phyloP scores from a whole-genome alignment of 257 asterid species.

The Jaltomata sinuosa region DNA sequence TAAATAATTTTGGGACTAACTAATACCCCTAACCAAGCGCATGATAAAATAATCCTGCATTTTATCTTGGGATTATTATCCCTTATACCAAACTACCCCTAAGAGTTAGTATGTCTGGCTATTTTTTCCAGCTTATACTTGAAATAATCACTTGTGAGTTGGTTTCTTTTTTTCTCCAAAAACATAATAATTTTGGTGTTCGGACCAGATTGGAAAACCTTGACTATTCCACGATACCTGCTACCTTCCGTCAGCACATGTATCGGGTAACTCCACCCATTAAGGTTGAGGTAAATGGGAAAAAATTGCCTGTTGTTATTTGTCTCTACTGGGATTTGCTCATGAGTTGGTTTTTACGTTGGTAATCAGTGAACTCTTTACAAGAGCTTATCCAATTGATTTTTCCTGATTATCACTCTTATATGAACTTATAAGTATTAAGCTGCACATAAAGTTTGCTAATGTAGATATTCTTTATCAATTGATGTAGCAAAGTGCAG shows the following conservation, averaged over 20 bases:
- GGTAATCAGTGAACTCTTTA: neutral
- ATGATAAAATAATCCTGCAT: no score
- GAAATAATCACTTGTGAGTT: neutral
- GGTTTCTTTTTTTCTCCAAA: no score
- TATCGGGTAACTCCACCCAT: neutral
- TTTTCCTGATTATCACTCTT: neutral
- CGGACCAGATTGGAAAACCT: neutral
- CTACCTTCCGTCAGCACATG: neutral
- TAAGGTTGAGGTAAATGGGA: neutral
- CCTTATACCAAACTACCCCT: no score
- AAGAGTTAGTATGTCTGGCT: neutral
- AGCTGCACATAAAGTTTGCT: neutral
- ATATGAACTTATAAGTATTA: neutral
- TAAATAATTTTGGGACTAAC: no score
- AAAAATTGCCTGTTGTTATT: neutral
- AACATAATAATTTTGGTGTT: neutral
- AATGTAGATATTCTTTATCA: neutral
- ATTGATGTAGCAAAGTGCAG: conserved; percentile 85
- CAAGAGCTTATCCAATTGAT: neutral
- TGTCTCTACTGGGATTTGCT: neutral
- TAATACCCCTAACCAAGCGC: no score
- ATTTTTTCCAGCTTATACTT: neutral
- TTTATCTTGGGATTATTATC: no score
- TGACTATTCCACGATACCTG: neutral
- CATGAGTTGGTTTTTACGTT: neutral